Base-by-base conservation (phyloP, 352 stramenopile species). In the Phytophthora constricta region DNA sequence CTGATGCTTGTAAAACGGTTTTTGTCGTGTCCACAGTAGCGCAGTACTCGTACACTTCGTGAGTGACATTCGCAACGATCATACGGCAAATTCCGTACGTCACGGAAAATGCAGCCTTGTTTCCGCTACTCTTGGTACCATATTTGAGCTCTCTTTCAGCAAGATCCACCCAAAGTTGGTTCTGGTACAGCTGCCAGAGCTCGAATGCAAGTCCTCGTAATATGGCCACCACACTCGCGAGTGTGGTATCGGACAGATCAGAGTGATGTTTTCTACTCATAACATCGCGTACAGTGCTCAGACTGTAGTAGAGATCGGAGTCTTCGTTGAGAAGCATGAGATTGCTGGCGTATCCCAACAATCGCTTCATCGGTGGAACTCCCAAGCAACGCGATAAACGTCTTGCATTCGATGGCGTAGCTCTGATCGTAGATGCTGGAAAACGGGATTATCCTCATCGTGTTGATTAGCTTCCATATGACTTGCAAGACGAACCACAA, bases 101-200 rank as follows among this genome's bases (percentile, higher is more conserved):
- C 10, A 64, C 60, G 3, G 74, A 52, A 43, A 73, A 85, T 1
- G 76, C 72, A 23, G 82, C 68, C 58, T 92, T 92, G 22, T 72
- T 77, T 20, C 65, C 82, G 43, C 84, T 90, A 28, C 74, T 79
- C n/a, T 84, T 86, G 20, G 55, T 72, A 3, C 62, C 65, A 23
- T 75, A 70, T 19, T 82, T 70, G 22, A 90, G 52, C 62, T 92
- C 84, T 43, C 78, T 79, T 43, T 89, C 80, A 37, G 75, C 75
- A n/a, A 92, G 49, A 33, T 95, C 86, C 2, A 76, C 58, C 62
- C 77, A 86, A 1, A 95, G 72, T 65, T 93, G 86, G 47, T 95
- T 93, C 59, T 93, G 84, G 27, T 95, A 95, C 9, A 87, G 49
- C 20, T 93, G 74, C 86, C 86, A 95, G 1, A 90, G 46, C 50